Evolutionary conservation across 2,329 filamentous ascomycete genomes (phyloP).

Genomic region (Fusarium sterilihyphosum): DNA sequence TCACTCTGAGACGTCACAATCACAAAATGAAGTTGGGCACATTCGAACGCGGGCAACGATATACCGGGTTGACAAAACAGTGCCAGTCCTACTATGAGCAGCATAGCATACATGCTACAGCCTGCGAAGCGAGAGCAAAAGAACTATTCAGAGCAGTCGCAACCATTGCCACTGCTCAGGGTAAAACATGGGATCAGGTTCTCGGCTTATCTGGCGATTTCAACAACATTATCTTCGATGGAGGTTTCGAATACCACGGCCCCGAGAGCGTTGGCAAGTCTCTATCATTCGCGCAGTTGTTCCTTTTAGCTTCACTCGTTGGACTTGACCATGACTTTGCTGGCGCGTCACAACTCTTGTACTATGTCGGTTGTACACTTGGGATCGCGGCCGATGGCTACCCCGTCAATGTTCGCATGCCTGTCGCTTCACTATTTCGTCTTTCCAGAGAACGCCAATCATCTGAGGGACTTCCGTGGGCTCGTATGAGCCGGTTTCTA

Average conservation of each 20-base stretch:
- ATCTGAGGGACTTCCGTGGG: neutral
- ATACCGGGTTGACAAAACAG: neutral
- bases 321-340: neutral
- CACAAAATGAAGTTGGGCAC: neutral
- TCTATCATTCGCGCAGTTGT: neutral
- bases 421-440: neutral
- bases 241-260: neutral
- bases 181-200: neutral
- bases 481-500: neutral
- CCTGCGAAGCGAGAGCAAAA: neutral
- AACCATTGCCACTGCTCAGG: neutral
- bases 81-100: neutral
- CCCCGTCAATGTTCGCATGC: neutral
- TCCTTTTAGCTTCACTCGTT: fast-evolving
- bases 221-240: neutral
- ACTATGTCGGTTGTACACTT: neutral
- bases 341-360: neutral
- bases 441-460: neutral
- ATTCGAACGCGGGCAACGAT: neutral
- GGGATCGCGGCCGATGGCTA: neutral
- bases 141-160: neutral
- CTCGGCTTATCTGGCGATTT: neutral
- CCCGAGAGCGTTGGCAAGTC: neutral
- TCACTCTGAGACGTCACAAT: fast-evolving
- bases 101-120: neutral